These are phyloP conservation scores for Solanum hybrid DNA, from an alignment of 305 asterid species.

Conservation along the genomic window DNA sequence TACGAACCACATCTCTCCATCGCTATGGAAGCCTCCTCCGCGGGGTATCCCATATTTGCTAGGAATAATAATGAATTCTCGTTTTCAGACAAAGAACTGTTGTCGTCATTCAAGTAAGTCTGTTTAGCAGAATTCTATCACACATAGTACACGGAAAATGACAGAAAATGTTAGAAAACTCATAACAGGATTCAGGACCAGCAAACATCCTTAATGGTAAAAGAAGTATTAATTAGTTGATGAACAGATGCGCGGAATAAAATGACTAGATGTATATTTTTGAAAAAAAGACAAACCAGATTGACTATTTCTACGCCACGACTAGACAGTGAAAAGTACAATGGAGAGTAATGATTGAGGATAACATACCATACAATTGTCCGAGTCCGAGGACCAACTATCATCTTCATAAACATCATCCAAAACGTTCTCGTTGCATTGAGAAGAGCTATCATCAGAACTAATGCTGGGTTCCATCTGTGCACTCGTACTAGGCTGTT, in stretches of 20 bases:
- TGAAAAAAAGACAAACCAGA: background rate
- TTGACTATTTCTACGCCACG: background rate
- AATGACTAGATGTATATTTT: background rate
- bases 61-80: conserved; percentile 37
- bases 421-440: conserved; percentile 30
- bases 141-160: background rate
- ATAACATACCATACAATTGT: conserved; percentile 32
- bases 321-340: background rate
- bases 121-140: background rate
- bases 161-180: background rate
- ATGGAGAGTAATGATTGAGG: background rate
- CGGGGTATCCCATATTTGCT: conserved; percentile 65
- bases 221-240: background rate
- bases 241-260: background rate
- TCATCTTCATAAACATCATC: conserved; percentile 40
- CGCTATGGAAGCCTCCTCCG: conserved; percentile 63
- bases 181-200: background rate
- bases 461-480: conserved; percentile 25
- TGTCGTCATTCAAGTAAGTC: conserved; percentile 31
- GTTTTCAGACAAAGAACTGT: conserved; percentile 36
- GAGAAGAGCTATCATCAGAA: conserved; percentile 49
- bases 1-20: conserved; percentile 73
- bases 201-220: background rate
- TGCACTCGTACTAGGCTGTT: background rate
- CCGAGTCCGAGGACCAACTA: conserved; percentile 53